These are phyloP conservation scores for Prosopis cineraria DNA, from an alignment of 306 rosid genomes.

Conservation along the genomic window DNA sequence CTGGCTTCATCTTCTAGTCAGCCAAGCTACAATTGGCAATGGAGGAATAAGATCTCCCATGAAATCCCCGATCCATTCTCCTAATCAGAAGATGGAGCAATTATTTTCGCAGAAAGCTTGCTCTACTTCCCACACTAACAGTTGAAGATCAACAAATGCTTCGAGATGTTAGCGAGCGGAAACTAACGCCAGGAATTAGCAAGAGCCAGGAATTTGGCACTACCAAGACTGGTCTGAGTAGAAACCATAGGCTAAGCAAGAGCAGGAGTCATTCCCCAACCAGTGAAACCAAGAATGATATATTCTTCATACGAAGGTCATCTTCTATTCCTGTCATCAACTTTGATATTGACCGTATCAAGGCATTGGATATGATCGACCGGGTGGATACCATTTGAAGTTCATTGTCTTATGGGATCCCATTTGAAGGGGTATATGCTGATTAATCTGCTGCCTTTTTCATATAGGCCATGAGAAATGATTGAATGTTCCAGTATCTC, in stretches of 20 bases:
- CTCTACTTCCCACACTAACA: slow-evolving; percentile 62
- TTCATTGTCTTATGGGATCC: slow-evolving; percentile 29
- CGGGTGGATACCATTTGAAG: slow-evolving; percentile 75
- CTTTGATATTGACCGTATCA: slow-evolving; percentile 72
- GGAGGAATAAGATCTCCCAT: slow-evolving; percentile 81
- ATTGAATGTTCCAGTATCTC: slow-evolving; percentile 3
- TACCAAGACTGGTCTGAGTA: slow-evolving; percentile 64
- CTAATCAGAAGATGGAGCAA: slow-evolving; percentile 54
- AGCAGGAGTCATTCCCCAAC: slow-evolving; percentile 88
- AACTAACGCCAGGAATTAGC: slow-evolving; percentile 84
- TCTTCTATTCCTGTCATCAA: slow-evolving; percentile 73
- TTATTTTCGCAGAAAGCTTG: slow-evolving; percentile 44
- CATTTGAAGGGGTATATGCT: slow-evolving; percentile 12
- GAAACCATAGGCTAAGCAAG: slow-evolving; percentile 78
- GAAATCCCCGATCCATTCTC: slow-evolving; percentile 72
- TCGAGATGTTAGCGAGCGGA: slow-evolving; percentile 71
- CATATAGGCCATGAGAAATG: slow-evolving; percentile 7
- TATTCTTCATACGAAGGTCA: slow-evolving; percentile 57
- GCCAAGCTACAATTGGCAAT: slow-evolving; percentile 65
- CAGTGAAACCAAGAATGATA: slow-evolving; percentile 54
- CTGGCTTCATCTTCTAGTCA: slow-evolving; percentile 88
- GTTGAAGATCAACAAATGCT: slow-evolving; percentile 95
- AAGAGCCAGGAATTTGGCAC: slow-evolving; percentile 93
- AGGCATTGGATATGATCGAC: slow-evolving; percentile 83
- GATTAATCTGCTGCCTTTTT: slow-evolving; percentile 26